Base-by-base conservation (phyloP, 768 basidiomycete species). In the Amanita rimosa region DNA sequence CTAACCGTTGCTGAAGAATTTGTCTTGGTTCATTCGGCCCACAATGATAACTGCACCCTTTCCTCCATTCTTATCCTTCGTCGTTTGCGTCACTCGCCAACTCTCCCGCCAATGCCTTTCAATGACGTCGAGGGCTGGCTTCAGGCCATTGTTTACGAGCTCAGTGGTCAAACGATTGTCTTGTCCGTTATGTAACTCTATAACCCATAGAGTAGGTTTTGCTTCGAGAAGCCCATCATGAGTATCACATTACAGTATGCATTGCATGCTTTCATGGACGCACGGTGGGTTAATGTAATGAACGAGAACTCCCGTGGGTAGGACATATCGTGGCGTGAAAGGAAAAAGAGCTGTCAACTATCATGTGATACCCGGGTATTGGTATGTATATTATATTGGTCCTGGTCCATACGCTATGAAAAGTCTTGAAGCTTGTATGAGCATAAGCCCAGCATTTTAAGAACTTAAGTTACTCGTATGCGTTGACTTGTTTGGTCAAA, bases 1-100 rank as follows among this genome's bases (percentile, higher is more conserved):
- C 68, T 24, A 49, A 77, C 87, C 88, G 55, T 89, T 91, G 64
- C 84, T 87, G 64, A 92, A 92, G 71, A 89, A 92, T 63, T 90
- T 92, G 62, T 90, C 79, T 61, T 92, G 88, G 52, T 73, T 71
- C 53, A 70, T 72, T 52, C 76, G 78, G 3, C 89, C 88, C 6
- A 85, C 80, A 46, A 92, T 81, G 52, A 91, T 80, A 26, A 92
- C 63, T 3, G 84, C 81, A 33, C 86, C 88, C 44, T 71, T 71
- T 26, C 78, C 83, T 6, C 68, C 71, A n/a, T 64, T 64, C 54
- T 71, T 70, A 55, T 76, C 69, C 51, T 72, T 73, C 37, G 66
- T 53, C 36, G 67, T 60, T 44, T 66, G 60, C 2, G 72, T 69
- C 8, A 62, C 57, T 26, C 73, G 67, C 68, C 75, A 77, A 39